Conservation (phyloP, 306 rosid species). For the Cicer judaicum region DNA sequence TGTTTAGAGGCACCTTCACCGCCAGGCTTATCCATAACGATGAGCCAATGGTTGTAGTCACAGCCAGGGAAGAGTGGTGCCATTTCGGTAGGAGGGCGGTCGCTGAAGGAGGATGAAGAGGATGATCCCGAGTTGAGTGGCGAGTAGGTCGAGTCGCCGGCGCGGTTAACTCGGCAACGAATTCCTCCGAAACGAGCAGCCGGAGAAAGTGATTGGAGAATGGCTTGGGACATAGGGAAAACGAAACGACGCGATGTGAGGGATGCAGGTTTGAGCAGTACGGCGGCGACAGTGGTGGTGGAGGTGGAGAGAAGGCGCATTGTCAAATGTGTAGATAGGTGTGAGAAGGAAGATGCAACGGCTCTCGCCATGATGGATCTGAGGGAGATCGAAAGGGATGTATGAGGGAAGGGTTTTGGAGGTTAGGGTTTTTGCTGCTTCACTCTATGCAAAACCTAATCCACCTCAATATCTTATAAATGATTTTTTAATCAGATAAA, state of each 20-base stretch:
- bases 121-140: constrained; percentile 70
- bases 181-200: constrained; percentile 53
- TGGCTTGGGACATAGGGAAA: constrained; percentile 54
- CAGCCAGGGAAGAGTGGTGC: constrained; percentile 97
- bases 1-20: constrained; percentile 82
- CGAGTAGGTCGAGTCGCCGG: constrained; percentile 77
- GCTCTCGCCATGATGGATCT: constrained; percentile 43
- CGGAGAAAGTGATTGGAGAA: constrained; percentile 22
- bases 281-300: background rate
- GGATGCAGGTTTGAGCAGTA: constrained; percentile 3
- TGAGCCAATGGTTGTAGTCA: constrained; percentile 96
- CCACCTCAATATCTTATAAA: too few relatives aligned
- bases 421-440: constrained; percentile 28
- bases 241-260: constrained; percentile 24
- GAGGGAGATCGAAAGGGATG: background rate
- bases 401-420: constrained; percentile 27
- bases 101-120: constrained; percentile 70
- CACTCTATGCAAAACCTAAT: background rate
- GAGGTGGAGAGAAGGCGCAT: constrained; percentile 44
- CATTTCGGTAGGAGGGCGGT: constrained; percentile 95
- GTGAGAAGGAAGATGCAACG: constrained; percentile 28
- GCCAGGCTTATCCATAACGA: constrained; percentile 92
- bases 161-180: constrained; percentile 73
- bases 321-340: constrained; percentile 33
- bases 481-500: background rate